A percentile compares a stretch with the other conserved stretches of the same genome.
phyloP scores from a whole-genome alignment of 1,284 basidiomycete genomes.

The Moniliophthora roreri region DNA sequence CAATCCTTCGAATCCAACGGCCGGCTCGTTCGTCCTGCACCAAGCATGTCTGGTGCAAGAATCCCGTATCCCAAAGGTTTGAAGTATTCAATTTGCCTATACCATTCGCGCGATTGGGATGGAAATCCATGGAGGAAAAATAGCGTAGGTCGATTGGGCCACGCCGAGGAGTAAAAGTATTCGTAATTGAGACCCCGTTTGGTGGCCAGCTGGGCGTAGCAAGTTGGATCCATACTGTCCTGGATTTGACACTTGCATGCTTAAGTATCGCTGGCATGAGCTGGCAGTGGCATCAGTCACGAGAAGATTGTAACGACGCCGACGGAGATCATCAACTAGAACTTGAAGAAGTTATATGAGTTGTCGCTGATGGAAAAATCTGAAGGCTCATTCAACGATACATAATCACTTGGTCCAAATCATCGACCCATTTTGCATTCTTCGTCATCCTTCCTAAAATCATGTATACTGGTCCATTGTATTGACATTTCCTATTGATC shows the following conservation, averaged over 20 bases:
- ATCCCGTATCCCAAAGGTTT: neutral
- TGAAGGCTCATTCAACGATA: no score
- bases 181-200: conserved; percentile 18
- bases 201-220: conserved; percentile 12
- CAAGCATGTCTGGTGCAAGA: neutral
- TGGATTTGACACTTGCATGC: neutral
- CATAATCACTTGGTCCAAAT: no score
- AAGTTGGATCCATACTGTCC: conserved; percentile 14
- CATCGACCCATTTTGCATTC: no score
- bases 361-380: no score
- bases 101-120: conserved; percentile 26
- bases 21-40: neutral
- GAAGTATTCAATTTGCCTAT: conserved; percentile 7
- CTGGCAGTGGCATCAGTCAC: no score
- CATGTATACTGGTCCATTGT: no score
- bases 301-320: no score
- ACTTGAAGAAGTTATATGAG: no score
- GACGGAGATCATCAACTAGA: no score
- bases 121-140: conserved; percentile 30
- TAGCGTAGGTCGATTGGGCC: conserved; percentile 19
- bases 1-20: neutral
- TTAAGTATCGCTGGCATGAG: no score
- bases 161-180: conserved; percentile 14
- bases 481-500: no score
- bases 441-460: no score